These are phyloP conservation scores for Ophiocordyceps unilateralis DNA, from an alignment of 2,329 filamentous ascomycete genomes.

Conservation along the genomic window DNA sequence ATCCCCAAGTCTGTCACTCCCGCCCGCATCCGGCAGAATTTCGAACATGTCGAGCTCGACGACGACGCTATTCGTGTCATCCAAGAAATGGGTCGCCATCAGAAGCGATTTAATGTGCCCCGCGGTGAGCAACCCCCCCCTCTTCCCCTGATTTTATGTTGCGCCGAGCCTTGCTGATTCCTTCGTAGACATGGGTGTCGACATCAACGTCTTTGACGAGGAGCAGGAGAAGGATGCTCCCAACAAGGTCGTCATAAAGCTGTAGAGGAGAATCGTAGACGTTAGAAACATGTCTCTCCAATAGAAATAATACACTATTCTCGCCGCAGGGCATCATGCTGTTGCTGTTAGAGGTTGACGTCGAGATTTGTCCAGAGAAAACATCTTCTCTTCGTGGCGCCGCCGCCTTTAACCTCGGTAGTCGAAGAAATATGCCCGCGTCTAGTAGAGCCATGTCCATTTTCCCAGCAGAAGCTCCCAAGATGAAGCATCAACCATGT, in stretches of 20 bases:
- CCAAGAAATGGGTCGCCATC: conserved; percentile 39
- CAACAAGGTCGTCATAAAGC: conserved; percentile 26
- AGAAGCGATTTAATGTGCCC: conserved; percentile 27
- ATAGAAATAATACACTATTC: too few species aligned
- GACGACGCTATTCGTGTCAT: conserved; percentile 42
- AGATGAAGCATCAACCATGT: background rate
- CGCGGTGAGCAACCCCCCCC: conserved; percentile 16
- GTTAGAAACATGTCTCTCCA: too few species aligned
- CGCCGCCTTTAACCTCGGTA: too few species aligned
- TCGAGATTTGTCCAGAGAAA: too few species aligned
- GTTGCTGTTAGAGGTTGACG: too few species aligned
- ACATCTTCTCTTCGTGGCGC: too few species aligned
- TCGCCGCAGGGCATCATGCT: too few species aligned
- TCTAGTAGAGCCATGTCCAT: too few species aligned
- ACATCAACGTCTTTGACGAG: conserved; percentile 38
- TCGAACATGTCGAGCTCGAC: conserved; percentile 45
- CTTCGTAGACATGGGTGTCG: too few species aligned
- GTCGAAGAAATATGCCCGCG: too few species aligned
- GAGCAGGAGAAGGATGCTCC: conserved; percentile 30
- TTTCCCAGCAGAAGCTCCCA: too few species aligned
- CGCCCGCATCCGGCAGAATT: conserved; percentile 52
- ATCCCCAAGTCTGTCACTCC: conserved; percentile 61
- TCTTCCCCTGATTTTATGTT: background rate
- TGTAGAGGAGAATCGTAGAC: background rate
- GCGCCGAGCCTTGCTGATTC: background rate